Evolutionary conservation across 768 basidiomycete species (phyloP), one percentile per base, ranked within the genome.

Genomic region (Leccinum sublutescens): DNA sequence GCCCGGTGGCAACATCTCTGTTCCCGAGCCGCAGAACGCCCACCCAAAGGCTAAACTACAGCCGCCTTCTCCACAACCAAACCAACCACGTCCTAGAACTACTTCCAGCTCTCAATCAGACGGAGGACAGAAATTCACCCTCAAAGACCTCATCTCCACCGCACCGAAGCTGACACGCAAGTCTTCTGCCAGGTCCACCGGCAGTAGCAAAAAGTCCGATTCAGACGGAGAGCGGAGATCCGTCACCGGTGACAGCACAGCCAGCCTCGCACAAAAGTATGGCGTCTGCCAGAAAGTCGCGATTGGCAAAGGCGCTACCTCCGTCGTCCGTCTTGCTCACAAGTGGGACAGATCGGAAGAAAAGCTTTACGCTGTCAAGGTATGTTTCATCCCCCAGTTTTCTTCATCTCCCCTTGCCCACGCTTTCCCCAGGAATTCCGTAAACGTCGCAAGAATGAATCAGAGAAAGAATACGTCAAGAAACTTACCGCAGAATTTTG

Each of bases 381-480:
- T 95, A 25, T 1, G 9, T 0, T 40, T 25, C 12, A 40, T 50
- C 11, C 2, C 38, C 25, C 23, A 29, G n/a, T n/a, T 2, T n/a
- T n/a, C 2, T 21, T 36, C 29, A 11, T 43, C 21, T 31, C 17
- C n/a, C 14, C 25, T 17, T 25, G 9, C 50, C 40, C 7, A 54
- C 11, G 12, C 54, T n/a, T 12, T 23, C 27, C 31, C 55, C 62
- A 96, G 94, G 96, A 99, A 77, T 99, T 99, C 81, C 89, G 96
- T 54, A 98, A 97, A 75, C 86, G 96, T 62, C 85, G 96, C 66
- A 96, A 95, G 84, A 97, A 96, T 69, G 96, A 99, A 78, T 87
- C 95, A 5, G 96, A 99, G 76, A 97, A 97, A 75, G 96, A 99
- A 78, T 99, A 99, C 69, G 88, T 99, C 78, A 99, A 99, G 86